phyloP scores from a whole-genome alignment of 1,284 basidiomycete genomes.

The Fomitopsis schrenkii region DNA sequence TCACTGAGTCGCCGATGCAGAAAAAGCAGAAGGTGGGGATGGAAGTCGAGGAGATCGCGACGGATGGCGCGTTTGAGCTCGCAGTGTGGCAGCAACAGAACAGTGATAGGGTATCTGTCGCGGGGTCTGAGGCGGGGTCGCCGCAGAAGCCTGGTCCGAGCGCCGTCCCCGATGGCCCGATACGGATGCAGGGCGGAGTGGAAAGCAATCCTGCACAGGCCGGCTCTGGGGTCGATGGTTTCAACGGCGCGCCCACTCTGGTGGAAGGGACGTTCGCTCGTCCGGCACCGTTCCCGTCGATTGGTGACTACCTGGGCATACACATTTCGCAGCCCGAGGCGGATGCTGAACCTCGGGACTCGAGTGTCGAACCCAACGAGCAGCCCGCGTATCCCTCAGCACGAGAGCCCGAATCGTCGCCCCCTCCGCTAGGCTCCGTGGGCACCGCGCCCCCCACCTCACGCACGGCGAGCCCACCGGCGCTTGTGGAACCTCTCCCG shows the following conservation, averaged over 20 bases:
- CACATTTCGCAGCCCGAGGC: background rate
- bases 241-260: background rate
- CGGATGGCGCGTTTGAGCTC: constrained; percentile 2
- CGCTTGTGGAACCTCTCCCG: no score
- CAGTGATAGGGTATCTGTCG: background rate
- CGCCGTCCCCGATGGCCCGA: background rate
- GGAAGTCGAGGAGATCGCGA: constrained; percentile 9
- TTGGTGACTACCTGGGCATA: background rate
- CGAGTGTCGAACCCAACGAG: background rate
- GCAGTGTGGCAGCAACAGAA: constrained; percentile 1
- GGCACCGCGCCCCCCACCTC: background rate
- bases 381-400: background rate
- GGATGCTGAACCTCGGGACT: background rate
- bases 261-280: background rate
- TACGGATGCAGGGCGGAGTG: background rate
- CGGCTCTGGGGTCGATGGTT: background rate
- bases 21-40: constrained; percentile 4
- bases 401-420: no score
- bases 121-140: background rate
- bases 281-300: background rate
- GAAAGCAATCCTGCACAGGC: background rate
- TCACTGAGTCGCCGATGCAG: constrained; percentile 1
- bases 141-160: background rate
- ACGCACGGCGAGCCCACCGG: constrained; percentile 8
- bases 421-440: background rate